Conservation (phyloP, 768 basidiomycete genomes). For the Galerina sulciceps region DNA sequence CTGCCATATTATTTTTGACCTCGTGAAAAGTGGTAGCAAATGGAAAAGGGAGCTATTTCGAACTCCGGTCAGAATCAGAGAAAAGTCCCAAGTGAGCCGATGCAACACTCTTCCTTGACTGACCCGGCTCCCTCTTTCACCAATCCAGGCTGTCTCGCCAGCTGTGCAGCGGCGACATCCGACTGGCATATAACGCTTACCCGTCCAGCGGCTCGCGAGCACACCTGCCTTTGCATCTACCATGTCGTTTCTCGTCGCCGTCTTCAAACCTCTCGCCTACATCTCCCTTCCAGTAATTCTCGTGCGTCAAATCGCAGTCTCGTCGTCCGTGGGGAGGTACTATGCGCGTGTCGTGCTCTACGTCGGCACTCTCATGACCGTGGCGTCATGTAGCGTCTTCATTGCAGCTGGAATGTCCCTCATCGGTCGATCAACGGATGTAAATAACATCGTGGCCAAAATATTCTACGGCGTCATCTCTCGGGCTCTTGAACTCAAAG, state of each 20-base stretch:
- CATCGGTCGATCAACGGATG: constrained; percentile 73
- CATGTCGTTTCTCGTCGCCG: constrained; percentile 66
- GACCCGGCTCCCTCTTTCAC: neutral
- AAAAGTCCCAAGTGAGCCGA: constrained; percentile 12
- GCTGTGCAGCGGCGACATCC: neutral
- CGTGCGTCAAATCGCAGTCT: constrained; percentile 62
- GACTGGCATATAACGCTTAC: constrained; percentile 1
- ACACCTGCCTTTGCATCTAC: constrained; percentile 17
- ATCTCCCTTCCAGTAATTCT: constrained; percentile 74
- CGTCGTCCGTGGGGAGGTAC: constrained; percentile 66
- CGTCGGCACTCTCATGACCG: constrained; percentile 68
- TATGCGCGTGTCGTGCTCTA: constrained; percentile 78
- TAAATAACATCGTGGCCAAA: constrained; percentile 82
- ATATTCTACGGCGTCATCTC: constrained; percentile 77
- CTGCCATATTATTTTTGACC: neutral
- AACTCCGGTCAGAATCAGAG: constrained; percentile 22
- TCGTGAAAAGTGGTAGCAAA: constrained; percentile 13
- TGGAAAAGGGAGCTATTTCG: constrained; percentile 11
- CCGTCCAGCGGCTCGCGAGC: neutral
- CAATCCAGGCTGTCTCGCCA: constrained; percentile 4
- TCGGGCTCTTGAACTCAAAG: constrained; percentile 62
- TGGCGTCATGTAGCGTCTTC: constrained; percentile 74
- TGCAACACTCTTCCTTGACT: neutral
- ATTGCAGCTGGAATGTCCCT: constrained; percentile 69
- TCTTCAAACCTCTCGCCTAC: constrained; percentile 78